Evolutionary conservation across 2,329 filamentous ascomycete species (phyloP).

Genomic region (Penicillium frequentans): DNA sequence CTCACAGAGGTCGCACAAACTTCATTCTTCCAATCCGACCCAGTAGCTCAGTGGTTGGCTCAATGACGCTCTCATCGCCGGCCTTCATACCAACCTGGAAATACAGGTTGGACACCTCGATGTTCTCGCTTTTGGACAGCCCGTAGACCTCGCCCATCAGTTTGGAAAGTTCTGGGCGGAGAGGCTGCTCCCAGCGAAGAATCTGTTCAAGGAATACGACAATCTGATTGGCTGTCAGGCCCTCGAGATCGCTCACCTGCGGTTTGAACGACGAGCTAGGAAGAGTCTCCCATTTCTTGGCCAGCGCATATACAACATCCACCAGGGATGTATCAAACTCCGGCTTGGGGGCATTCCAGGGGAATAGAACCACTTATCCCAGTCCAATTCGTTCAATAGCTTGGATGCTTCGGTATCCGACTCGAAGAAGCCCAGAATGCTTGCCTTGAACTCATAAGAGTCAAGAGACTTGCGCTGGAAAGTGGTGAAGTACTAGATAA

Average conservation of each 20-base stretch:
- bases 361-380: conserved; percentile 86
- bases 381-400: conserved; percentile 73
- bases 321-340: conserved; percentile 86
- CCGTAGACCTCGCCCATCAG: conserved; percentile 74
- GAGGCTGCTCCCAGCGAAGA: conserved; percentile 63
- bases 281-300: conserved; percentile 73
- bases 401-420: conserved; percentile 61
- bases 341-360: conserved; percentile 86
- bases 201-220: conserved; percentile 86
- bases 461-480: conserved; percentile 87
- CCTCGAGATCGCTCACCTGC: conserved; percentile 64
- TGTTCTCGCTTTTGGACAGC: conserved; percentile 73
- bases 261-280: conserved; percentile 57
- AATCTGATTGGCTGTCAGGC: conserved; percentile 81
- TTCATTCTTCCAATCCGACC: conserved; percentile 92
- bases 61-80: conserved; percentile 67
- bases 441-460: conserved; percentile 90
- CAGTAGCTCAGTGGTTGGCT: conserved; percentile 71
- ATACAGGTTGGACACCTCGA: conserved; percentile 81
- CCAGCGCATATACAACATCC: conserved; percentile 79
- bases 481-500: conserved; percentile 70
- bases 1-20: conserved; percentile 81
- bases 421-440: conserved; percentile 81
- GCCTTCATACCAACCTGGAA: conserved; percentile 76
- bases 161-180: conserved; percentile 66